Conservation (phyloP, 1,284 basidiomycete species). For the Tetrapyrgos nigripes region DNA sequence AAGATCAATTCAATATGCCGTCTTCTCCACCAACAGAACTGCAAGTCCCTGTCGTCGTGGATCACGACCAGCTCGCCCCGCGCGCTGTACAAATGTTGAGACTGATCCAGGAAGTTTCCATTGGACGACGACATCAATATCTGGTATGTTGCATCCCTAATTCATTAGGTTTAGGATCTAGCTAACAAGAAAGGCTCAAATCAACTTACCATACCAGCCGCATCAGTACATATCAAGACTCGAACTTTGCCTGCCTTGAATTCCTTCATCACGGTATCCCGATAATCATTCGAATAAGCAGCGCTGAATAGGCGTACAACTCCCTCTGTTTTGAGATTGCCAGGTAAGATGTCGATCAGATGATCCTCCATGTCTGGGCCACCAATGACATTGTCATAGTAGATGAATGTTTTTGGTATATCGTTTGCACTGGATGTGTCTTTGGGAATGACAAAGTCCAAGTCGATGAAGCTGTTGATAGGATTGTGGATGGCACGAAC, state of each 20-base stretch:
- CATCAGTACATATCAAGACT: not conserved
- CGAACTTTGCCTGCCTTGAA: conserved; percentile 12
- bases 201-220: conserved; percentile 22
- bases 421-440: conserved; percentile 6
- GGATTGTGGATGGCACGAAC: conserved; percentile 42
- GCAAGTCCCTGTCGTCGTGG: conserved; percentile 5
- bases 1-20: conserved; percentile 9
- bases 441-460: conserved; percentile 41
- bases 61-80: conserved; percentile 13
- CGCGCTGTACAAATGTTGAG: conserved; percentile 15
- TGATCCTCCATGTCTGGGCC: conserved; percentile 28
- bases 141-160: conserved; percentile 22
- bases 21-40: conserved; percentile 13
- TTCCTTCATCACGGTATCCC: conserved; percentile 19
- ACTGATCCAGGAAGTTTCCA: conserved; percentile 20
- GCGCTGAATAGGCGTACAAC: conserved; percentile 36
- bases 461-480: conserved; percentile 39
- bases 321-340: conserved; percentile 21
- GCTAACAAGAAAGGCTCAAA: not conserved
- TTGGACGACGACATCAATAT: conserved; percentile 25
- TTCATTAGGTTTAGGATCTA: not conserved
- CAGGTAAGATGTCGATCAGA: conserved; percentile 21
- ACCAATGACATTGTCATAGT: conserved; percentile 30
- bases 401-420: conserved; percentile 31
- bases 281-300: conserved; percentile 20